Evolutionary conservation across 768 basidiomycete genomes (phyloP).

Genomic region (Filobasidium wieringae): DNA sequence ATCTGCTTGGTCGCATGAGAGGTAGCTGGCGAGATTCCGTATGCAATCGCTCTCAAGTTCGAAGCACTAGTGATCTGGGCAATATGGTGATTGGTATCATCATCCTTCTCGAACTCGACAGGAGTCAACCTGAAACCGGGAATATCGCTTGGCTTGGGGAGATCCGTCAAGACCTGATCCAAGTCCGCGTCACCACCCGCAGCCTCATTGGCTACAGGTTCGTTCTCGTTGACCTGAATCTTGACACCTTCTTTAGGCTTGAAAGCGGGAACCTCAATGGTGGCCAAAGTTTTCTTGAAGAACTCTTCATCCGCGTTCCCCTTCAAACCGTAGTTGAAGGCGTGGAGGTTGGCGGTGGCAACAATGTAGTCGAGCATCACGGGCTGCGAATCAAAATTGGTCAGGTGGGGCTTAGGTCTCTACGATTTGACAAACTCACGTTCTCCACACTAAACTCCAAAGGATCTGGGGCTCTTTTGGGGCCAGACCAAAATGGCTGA

Average conservation of each 20-base stretch:
- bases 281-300: constrained; percentile 73
- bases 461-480: constrained; percentile 90
- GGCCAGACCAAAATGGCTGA: constrained; percentile 97
- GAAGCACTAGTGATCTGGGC: constrained; percentile 98
- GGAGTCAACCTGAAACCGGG: constrained; percentile 92
- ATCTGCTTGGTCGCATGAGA: constrained; percentile 83
- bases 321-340: constrained; percentile 92
- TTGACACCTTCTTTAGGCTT: constrained; percentile 83
- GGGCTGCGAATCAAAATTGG: constrained; percentile 46
- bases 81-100: constrained; percentile 94
- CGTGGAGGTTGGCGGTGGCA: constrained; percentile 88
- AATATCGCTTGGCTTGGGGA: constrained; percentile 80
- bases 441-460: constrained; percentile 74
- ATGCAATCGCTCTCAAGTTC: constrained; percentile 91
- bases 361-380: constrained; percentile 80
- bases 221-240: constrained; percentile 89
- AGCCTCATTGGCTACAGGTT: constrained; percentile 51
- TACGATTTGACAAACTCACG: constrained; percentile 45
- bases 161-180: constrained; percentile 50
- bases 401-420: background rate
- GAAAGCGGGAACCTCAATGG: constrained; percentile 79
- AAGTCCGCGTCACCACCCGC: constrained; percentile 45
- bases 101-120: constrained; percentile 98
- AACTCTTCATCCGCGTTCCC: constrained; percentile 67
- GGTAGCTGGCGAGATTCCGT: constrained; percentile 74